These are phyloP conservation scores for Aquilaria malaccensis DNA, from an alignment of 345 rosid species.

Conservation along the genomic window DNA sequence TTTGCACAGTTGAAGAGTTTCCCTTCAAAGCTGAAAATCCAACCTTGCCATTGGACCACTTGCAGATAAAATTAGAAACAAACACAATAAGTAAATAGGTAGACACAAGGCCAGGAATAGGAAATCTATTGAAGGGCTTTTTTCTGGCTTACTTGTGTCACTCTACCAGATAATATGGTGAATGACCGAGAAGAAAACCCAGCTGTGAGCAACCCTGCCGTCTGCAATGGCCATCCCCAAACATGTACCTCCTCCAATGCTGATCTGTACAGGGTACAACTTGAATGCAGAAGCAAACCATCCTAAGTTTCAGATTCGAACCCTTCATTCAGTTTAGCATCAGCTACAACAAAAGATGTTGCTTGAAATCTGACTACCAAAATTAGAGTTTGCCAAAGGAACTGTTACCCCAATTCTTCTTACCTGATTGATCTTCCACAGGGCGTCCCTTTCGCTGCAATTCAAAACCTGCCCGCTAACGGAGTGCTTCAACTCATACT, in stretches of 20 bases:
- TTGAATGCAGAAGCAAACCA: constrained; percentile 49
- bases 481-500: constrained; percentile 37
- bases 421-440: constrained; percentile 72
- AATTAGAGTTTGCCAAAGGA: neutral
- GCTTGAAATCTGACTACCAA: neutral
- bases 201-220: constrained; percentile 56
- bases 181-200: constrained; percentile 50
- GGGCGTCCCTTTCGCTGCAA: constrained; percentile 42
- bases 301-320: constrained; percentile 23
- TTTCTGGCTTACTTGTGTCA: constrained; percentile 51
- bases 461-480: constrained; percentile 32
- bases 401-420: too few relatives aligned
- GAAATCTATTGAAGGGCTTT: neutral
- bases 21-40: constrained; percentile 38
- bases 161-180: constrained; percentile 67
- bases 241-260: constrained; percentile 67
- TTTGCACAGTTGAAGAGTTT: constrained; percentile 48
- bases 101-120: neutral
- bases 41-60: constrained; percentile 68
- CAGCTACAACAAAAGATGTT: neutral
- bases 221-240: constrained; percentile 98
- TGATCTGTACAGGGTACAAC: constrained; percentile 66
- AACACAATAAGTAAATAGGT: neutral
- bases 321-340: neutral
- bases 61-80: neutral